phyloP scores from a whole-genome alignment of 23 red algal species.

The Chondrus crispus region DNA sequence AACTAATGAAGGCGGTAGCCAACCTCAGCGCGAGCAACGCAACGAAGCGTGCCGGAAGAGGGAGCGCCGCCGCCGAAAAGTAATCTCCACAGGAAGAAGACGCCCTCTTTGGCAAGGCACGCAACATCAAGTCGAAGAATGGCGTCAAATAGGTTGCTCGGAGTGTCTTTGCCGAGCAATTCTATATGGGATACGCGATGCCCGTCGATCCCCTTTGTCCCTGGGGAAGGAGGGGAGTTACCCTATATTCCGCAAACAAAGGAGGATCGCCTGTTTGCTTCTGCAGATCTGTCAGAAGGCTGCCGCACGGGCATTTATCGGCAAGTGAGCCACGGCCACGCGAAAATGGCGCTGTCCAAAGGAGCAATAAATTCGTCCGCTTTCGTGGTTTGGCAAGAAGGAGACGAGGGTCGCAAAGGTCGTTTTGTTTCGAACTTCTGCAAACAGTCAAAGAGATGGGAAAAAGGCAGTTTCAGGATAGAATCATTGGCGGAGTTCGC shows the following conservation, averaged over 20 bases:
- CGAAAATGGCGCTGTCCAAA: not conserved
- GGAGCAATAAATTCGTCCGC: not conserved
- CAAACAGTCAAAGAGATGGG: not conserved
- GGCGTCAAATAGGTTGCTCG: not conserved
- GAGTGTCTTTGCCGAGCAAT: not conserved
- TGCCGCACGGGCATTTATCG: not conserved
- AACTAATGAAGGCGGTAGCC: too few species aligned
- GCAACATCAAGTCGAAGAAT: not conserved
- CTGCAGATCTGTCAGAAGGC: not conserved
- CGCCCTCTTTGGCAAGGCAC: not conserved
- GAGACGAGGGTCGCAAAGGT: not conserved
- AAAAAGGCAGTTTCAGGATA: not conserved
- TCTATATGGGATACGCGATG: not conserved
- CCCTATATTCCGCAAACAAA: not conserved
- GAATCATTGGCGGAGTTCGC: conserved; percentile 24
- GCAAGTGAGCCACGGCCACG: not conserved
- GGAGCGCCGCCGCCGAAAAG: not conserved
- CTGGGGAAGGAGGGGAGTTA: not conserved
- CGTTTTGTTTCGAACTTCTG: not conserved
- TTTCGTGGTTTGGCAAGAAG: not conserved
- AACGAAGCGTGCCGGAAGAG: conserved; percentile 1
- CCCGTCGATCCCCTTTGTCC: not conserved
- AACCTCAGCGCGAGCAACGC: not conserved
- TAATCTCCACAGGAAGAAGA: not conserved
- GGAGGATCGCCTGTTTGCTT: not conserved